Evolutionary conservation across 805 yeast species (phyloP).

Genomic region (Wickerhamiella hasegawae): DNA sequence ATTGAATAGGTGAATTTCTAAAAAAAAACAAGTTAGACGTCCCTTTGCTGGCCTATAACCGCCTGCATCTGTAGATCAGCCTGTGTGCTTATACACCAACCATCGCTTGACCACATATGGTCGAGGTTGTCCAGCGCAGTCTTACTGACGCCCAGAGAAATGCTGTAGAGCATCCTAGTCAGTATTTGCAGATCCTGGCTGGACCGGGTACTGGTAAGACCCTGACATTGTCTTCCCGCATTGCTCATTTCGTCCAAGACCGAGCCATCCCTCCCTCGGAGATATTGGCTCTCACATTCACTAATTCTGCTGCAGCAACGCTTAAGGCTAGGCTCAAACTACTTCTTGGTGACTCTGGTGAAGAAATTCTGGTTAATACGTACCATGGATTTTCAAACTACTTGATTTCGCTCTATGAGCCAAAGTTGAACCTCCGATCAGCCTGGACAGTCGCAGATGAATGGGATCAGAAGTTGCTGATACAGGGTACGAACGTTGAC

Average conservation of each 20-base stretch:
- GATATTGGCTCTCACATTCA: constrained; percentile 79
- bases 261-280: constrained; percentile 36
- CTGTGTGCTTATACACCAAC: no score
- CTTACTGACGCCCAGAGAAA: constrained; percentile 28
- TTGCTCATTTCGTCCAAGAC: constrained; percentile 46
- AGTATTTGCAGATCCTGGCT: constrained; percentile 38
- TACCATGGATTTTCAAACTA: constrained; percentile 75
- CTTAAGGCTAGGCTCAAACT: neutral
- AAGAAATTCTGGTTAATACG: constrained; percentile 57
- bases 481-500: neutral
- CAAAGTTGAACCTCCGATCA: neutral
- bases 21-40: no score
- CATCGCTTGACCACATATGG: no score
- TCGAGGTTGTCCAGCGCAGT: neutral
- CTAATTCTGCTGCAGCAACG: constrained; percentile 51
- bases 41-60: no score
- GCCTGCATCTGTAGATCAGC: no score
- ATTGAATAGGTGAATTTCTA: no score
- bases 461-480: neutral
- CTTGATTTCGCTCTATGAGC: constrained; percentile 23
- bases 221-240: constrained; percentile 62
- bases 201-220: constrained; percentile 73
- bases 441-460: neutral
- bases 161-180: constrained; percentile 30
- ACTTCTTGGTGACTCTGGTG: neutral